Evolutionary conservation across 2,329 filamentous ascomycete genomes (phyloP).

Genomic region (Diaporthe vaccinii): DNA sequence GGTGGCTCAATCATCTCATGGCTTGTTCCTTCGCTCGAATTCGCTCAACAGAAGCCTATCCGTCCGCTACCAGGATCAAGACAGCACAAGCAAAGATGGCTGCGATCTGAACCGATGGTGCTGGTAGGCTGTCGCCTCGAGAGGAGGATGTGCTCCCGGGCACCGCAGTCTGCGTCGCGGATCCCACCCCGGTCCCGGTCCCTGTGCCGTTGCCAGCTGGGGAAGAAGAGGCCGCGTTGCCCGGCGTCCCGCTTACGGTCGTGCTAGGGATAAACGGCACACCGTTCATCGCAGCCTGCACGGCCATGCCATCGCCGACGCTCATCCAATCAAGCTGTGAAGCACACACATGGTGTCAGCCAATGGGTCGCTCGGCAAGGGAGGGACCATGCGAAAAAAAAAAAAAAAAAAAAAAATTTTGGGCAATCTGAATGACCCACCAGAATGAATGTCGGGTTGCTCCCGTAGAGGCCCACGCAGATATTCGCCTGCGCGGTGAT

Average conservation of each 20-base stretch:
- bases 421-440: slow-evolving; percentile 38
- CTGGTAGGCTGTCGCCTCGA: not conserved
- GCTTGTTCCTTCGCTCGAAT: not conserved
- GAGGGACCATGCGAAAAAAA: fast-evolving
- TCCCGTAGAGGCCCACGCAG: slow-evolving; percentile 50
- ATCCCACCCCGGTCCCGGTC: not conserved
- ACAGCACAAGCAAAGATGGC: not conserved
- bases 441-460: slow-evolving; percentile 53
- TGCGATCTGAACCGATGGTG: slow-evolving; percentile 1
- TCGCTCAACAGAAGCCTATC: not conserved
- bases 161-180: not conserved
- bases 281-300: slow-evolving; percentile 36
- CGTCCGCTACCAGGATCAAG: not conserved
- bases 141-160: not conserved
- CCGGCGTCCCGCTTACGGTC: not conserved
- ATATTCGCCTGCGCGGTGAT: slow-evolving; percentile 56
- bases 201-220: not conserved
- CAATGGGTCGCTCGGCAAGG: not conserved
- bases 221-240: not conserved
- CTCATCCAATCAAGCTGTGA: slow-evolving; percentile 39
- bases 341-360: not conserved
- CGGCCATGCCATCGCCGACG: slow-evolving; percentile 37
- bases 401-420: no score
- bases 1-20: not conserved
- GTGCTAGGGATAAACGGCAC: slow-evolving; percentile 20